Evolutionary conservation across 2,329 filamentous ascomycete genomes (phyloP).

Genomic region (Hymenoscyphus occultus): DNA sequence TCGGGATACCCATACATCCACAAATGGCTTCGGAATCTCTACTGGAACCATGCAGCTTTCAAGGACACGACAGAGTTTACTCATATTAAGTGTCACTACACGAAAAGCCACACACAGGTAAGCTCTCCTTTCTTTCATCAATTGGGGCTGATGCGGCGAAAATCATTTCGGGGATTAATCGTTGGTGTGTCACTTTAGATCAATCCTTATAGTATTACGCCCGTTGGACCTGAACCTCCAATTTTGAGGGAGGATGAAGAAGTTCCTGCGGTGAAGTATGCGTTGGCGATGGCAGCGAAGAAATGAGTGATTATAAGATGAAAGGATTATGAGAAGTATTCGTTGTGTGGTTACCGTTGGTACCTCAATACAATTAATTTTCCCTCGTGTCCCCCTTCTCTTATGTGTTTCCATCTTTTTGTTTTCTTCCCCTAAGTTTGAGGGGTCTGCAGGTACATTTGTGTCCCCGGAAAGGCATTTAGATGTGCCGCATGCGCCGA

Average conservation of each 20-base stretch:
- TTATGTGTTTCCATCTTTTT: background rate
- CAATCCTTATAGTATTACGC: slow-evolving; percentile 72
- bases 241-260: slow-evolving; percentile 77
- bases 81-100: slow-evolving; percentile 80
- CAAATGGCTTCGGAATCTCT: slow-evolving; percentile 62
- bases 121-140: slow-evolving; percentile 15
- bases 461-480: background rate
- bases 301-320: slow-evolving; percentile 18
- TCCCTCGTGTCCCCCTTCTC: background rate
- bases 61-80: slow-evolving; percentile 38
- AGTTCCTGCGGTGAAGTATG: slow-evolving; percentile 54
- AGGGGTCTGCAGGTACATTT: background rate
- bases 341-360: background rate
- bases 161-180: background rate
- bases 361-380: background rate
- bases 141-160: slow-evolving; percentile 41
- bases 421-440: background rate
- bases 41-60: slow-evolving; percentile 67
- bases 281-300: slow-evolving; percentile 27
- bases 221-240: slow-evolving; percentile 78
- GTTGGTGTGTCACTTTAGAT: slow-evolving; percentile 45
- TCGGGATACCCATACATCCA: slow-evolving; percentile 60
- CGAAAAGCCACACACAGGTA: slow-evolving; percentile 66
- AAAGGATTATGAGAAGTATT: background rate
- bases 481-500: background rate